A percentile compares a stretch with the other conserved stretches of the same genome.
Conservation (phyloP, 2,329 filamentous ascomycete species). For the Bipolaris bicolor region DNA sequence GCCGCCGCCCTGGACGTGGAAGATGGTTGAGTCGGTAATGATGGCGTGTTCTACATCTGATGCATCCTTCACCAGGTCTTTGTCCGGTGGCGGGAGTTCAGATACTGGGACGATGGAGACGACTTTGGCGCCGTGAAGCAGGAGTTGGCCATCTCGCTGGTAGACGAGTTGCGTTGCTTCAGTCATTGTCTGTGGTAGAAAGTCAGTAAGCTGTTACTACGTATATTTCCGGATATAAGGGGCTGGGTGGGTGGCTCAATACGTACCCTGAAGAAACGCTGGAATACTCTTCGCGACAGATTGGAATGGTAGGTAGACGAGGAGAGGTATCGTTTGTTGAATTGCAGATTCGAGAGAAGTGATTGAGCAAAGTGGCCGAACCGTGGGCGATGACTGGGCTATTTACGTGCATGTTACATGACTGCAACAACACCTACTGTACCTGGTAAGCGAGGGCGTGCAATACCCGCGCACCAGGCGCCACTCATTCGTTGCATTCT, state of each 20-base stretch:
- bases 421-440: not conserved
- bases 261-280: not conserved
- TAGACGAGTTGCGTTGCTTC: constrained; percentile 31
- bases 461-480: not conserved
- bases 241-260: too few species aligned
- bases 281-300: not conserved
- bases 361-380: too few species aligned
- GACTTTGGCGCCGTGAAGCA: constrained; percentile 54
- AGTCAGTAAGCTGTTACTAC: constrained; percentile 22
- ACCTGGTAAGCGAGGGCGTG: not conserved
- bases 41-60: constrained; percentile 46
- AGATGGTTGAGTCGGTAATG: constrained; percentile 72
- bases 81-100: constrained; percentile 59
- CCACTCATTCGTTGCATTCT: not conserved
- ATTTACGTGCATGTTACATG: not conserved
- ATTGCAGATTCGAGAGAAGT: too few species aligned
- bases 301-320: not conserved
- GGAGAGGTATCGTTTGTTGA: not conserved
- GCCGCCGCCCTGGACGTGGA: constrained; percentile 76
- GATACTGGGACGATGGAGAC: constrained; percentile 58
- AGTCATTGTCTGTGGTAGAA: constrained; percentile 9
- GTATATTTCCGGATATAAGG: not conserved
- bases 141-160: constrained; percentile 51
- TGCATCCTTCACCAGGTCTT: constrained; percentile 64
- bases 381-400: not conserved